Base-by-base conservation (phyloP, 352 stramenopile genomes). In the Pythium insidiosum region DNA sequence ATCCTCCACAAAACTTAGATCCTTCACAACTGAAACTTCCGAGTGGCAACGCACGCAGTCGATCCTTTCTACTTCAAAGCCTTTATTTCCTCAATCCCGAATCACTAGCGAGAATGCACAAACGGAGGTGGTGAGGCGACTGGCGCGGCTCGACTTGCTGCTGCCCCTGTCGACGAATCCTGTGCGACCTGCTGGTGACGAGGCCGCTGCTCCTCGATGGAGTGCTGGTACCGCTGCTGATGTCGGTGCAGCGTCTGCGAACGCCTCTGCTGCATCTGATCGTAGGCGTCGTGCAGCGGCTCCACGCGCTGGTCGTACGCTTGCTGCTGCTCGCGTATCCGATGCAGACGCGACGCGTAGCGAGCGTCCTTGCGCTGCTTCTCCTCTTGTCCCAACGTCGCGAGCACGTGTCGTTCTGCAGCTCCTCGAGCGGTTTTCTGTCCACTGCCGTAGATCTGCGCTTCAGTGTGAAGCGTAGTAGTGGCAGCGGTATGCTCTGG, bases 321-420 rank as follows among this genome's bases (percentile, higher is more conserved):
- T 15, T 73, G 44, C 29, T 76, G 64, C 18, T 73, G 48, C 24
- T 40, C 16, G 15, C 63, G 55, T 41, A 83, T 64, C 33, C 68
- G 55, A 7, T 75, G 59, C 16, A 83, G 38, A 10, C 71, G 56
- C 18, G 39, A 61, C 9, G 38, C 40, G 26, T 76, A 75, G 6
- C 56, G 55, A 7, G 54, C 46, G 12, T 68, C 38, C 12, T 61
- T 59, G 9, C 44, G 60, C 33, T 74, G 67, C 35, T 80, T 80
- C 7, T 80, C 70, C 50, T 77, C 59, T 44, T 76, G 67, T 0
- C 63, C n/a, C n/a, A n/a, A n/a, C n/a, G n/a, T n/a, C n/a, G n/a
- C 67, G 5, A 83, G 47, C 5, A 66, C 72, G 7, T 11, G 47
- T 56, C 5, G 45, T 38, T 19, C 22, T 31, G 23, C 2, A 4